Evolutionary conservation across 225 moss, liverwort and hornwort genomes (phyloP).

Genomic region (Pseudoscleropodium purum): DNA sequence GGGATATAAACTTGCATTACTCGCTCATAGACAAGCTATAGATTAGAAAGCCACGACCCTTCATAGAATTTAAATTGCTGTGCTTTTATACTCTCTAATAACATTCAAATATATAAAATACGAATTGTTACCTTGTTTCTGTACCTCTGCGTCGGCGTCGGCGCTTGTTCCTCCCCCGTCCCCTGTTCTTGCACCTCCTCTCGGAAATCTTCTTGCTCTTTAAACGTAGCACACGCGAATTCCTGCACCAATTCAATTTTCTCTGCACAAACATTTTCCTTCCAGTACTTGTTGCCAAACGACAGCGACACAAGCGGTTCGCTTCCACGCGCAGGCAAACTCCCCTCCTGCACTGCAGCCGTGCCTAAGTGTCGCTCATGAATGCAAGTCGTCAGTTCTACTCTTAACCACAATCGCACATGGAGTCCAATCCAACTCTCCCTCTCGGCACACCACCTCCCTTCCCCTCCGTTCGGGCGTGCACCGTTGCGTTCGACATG

Average conservation of each 20-base stretch:
- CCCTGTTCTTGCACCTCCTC: slow-evolving; percentile 1
- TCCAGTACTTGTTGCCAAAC: background rate
- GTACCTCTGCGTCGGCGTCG: background rate
- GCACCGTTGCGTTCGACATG: background rate
- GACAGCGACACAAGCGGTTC: background rate
- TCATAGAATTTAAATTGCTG: background rate
- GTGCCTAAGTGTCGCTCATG: background rate
- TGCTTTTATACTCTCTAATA: background rate
- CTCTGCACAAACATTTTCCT: slow-evolving; percentile 20
- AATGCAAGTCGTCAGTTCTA: slow-evolving; percentile 19
- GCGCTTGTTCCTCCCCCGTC: slow-evolving; percentile 5
- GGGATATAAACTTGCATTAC: background rate
- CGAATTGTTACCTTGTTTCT: background rate
- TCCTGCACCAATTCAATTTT: background rate
- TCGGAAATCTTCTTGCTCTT: background rate
- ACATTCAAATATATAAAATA: background rate
- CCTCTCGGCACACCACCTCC: background rate
- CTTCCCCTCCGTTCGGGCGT: background rate
- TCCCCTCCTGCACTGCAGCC: background rate
- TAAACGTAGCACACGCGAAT: background rate
- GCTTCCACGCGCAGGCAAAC: background rate
- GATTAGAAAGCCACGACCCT: background rate
- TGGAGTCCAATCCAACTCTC: background rate
- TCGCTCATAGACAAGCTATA: background rate
- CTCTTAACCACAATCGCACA: slow-evolving; percentile 6